A percentile compares a stretch with the other conserved stretches of the same genome.
phyloP scores from a whole-genome alignment of 345 rosid genomes.

The Dipteronia sinensis region DNA sequence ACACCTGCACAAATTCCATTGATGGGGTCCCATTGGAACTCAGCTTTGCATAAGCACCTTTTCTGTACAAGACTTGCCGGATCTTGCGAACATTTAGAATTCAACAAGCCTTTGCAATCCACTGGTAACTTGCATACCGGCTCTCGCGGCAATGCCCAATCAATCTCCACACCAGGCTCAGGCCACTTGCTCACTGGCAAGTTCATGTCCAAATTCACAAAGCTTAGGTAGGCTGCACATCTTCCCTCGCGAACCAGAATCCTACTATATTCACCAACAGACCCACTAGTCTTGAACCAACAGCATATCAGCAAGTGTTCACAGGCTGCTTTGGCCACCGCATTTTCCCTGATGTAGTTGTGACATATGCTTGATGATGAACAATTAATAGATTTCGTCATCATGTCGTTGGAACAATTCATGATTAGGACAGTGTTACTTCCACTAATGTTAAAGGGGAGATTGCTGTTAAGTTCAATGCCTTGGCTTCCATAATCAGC shows the following conservation, averaged over 20 bases:
- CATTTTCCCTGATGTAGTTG: conserved; percentile 23
- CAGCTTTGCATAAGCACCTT: conserved; percentile 41
- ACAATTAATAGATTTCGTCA: conserved; percentile 32
- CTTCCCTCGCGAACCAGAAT: conserved; percentile 32
- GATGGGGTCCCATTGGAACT: conserved; percentile 36
- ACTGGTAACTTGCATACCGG: conserved; percentile 35
- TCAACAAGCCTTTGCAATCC: conserved; percentile 48
- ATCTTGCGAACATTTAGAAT: conserved; percentile 37
- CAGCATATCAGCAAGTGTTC: conserved; percentile 37
- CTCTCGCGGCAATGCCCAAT: conserved; percentile 41
- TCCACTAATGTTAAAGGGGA: conserved; percentile 48
- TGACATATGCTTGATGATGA: conserved; percentile 40
- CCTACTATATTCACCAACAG: conserved; percentile 28
- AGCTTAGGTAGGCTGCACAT: conserved; percentile 43
- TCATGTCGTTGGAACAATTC: conserved; percentile 33
- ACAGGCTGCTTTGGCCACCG: conserved; percentile 18
- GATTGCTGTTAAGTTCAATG: conserved; percentile 28
- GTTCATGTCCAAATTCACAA: conserved; percentile 34
- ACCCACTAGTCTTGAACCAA: conserved; percentile 32
- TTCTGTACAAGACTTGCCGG: conserved; percentile 8
- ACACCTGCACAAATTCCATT: conserved; percentile 43
- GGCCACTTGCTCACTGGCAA: conserved; percentile 45
- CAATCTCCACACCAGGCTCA: conserved; percentile 41
- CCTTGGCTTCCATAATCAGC: conserved; percentile 31
- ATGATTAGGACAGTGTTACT: conserved; percentile 39